phyloP scores from a whole-genome alignment of 2,329 filamentous ascomycete genomes.

The Lojkania enalia region DNA sequence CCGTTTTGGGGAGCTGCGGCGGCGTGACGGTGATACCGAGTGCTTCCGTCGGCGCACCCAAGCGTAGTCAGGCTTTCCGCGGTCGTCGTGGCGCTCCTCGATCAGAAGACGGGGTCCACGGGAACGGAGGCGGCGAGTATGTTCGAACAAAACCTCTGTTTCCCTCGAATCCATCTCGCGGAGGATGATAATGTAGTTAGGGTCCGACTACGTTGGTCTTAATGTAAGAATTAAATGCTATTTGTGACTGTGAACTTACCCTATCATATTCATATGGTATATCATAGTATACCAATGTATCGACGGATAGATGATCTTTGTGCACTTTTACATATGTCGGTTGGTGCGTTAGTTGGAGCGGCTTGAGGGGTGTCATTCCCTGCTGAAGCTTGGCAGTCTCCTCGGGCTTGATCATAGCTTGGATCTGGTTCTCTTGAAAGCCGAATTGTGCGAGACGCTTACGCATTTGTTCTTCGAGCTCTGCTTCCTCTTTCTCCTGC shows the following conservation, averaged over 20 bases:
- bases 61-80: conserved; percentile 49
- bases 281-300: conserved; percentile 53
- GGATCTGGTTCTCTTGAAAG: conserved; percentile 53
- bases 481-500: conserved; percentile 45
- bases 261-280: conserved; percentile 53
- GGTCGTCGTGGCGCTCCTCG: conserved; percentile 47
- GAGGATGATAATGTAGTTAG: conserved; percentile 54
- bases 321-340: conserved; percentile 55
- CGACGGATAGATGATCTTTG: conserved; percentile 49
- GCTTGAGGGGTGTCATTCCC: conserved; percentile 38
- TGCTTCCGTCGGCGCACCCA: conserved; percentile 47
- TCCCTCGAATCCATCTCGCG: conserved; percentile 54
- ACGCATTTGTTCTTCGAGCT: conserved; percentile 52
- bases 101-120: conserved; percentile 40
- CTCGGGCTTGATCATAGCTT: conserved; percentile 53
- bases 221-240: neutral
- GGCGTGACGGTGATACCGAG: conserved; percentile 35
- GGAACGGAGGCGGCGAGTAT: conserved; percentile 51
- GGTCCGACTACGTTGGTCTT: conserved; percentile 41
- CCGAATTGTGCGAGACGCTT: conserved; percentile 50
- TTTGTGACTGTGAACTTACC: conserved; percentile 41
- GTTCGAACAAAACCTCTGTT: conserved; percentile 56
- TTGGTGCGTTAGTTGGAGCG: conserved; percentile 35
- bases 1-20: conserved; percentile 32
- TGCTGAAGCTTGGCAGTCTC: conserved; percentile 46